A percentile compares a stretch with the other conserved stretches of the same genome.
phyloP scores from a whole-genome alignment of 805 yeast species.

The Teunomyces stri region DNA sequence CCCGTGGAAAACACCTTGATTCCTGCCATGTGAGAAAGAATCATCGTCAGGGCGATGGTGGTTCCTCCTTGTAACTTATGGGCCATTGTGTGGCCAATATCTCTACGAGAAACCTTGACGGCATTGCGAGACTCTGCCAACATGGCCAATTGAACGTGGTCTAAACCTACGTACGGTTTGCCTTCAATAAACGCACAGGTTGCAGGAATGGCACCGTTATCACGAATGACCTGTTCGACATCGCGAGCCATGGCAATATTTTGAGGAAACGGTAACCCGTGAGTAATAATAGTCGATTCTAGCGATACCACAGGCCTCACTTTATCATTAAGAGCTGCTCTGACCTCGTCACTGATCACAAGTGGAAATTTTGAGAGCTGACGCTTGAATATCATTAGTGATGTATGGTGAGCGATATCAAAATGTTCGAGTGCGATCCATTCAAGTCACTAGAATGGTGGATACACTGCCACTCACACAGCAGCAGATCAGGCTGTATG shows the following conservation, averaged over 20 bases:
- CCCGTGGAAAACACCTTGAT: slow-evolving; percentile 89
- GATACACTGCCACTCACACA: neutral
- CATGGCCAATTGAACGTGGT: slow-evolving; percentile 42
- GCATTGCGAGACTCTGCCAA: slow-evolving; percentile 40
- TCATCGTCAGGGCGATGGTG: slow-evolving; percentile 87
- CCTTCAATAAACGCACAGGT: slow-evolving; percentile 80
- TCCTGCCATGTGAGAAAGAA: slow-evolving; percentile 70
- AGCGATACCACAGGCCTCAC: slow-evolving; percentile 70
- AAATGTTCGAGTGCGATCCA: neutral
- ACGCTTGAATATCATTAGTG: neutral
- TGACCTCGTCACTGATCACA: slow-evolving; percentile 49
- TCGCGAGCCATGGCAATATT: slow-evolving; percentile 68
- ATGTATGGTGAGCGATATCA: neutral
- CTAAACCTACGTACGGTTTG: slow-evolving; percentile 65
- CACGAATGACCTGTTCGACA: slow-evolving; percentile 63
- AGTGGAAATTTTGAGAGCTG: slow-evolving; percentile 14
- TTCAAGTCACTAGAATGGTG: neutral
- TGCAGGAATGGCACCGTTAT: slow-evolving; percentile 74
- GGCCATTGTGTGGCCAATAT: slow-evolving; percentile 70
- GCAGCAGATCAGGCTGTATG: neutral
- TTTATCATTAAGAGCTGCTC: slow-evolving; percentile 55
- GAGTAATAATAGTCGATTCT: slow-evolving; percentile 86
- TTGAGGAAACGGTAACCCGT: slow-evolving; percentile 81
- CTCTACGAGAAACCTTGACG: slow-evolving; percentile 75
- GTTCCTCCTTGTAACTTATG: slow-evolving; percentile 75